Percentiles rank a stretch among this genome's conserved stretches.
Conservation (phyloP, 495 filamentous ascomycete species). For the Parathielavia hyrcaniae region DNA sequence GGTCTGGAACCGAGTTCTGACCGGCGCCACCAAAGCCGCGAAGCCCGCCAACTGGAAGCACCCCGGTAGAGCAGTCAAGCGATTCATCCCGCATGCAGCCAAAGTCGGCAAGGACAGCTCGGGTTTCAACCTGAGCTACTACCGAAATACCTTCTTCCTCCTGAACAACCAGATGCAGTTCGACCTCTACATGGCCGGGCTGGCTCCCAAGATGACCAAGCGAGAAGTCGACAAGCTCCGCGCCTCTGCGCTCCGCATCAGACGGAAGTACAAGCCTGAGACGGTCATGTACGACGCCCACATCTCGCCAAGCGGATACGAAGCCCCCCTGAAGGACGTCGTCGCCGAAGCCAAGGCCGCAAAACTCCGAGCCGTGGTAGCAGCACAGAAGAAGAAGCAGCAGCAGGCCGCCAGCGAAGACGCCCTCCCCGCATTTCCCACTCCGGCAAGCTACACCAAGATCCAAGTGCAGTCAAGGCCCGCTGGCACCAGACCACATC, state of each 20-base stretch:
- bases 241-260: neutral
- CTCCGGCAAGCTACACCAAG: neutral
- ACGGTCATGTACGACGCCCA: constrained; percentile 12
- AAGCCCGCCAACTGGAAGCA: neutral
- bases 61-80: neutral
- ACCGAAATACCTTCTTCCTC: neutral
- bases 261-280: neutral
- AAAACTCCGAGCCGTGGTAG: neutral
- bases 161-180: constrained; percentile 4
- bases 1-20: neutral
- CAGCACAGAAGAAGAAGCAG: neutral
- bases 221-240: neutral
- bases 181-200: constrained; percentile 15
- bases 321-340: neutral
- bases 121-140: constrained; percentile 5
- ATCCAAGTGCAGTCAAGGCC: no score
- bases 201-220: constrained; percentile 10
- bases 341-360: constrained; percentile 1
- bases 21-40: neutral
- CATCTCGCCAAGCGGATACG: neutral
- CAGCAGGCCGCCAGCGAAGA: neutral
- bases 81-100: neutral
- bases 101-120: neutral
- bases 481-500: no score
- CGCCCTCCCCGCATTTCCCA: neutral